These are phyloP conservation scores for Ustilago hordei DNA, from an alignment of 1,284 basidiomycete species.

Conservation along the genomic window DNA sequence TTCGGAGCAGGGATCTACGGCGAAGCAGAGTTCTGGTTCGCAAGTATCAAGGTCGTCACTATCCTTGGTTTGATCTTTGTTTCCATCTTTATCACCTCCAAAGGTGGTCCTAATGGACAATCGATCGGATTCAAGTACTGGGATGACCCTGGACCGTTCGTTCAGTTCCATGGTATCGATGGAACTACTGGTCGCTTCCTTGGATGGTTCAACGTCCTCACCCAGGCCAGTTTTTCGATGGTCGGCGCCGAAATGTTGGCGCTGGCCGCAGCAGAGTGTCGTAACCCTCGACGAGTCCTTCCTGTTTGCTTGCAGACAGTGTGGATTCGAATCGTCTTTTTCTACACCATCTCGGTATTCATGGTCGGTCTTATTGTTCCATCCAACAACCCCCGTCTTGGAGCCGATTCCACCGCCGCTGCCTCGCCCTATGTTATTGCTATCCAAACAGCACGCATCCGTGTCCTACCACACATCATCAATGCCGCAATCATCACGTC, in stretches of 20 bases:
- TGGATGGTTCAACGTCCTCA: slow-evolving; percentile 67
- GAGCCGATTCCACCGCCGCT: slow-evolving; percentile 28
- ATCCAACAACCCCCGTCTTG: slow-evolving; percentile 49
- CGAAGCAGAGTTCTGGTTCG: slow-evolving; percentile 71
- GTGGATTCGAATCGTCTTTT: slow-evolving; percentile 56
- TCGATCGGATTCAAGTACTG: slow-evolving; percentile 54
- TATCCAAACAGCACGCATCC: slow-evolving; percentile 59
- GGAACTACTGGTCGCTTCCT: slow-evolving; percentile 72
- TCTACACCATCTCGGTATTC: slow-evolving; percentile 71
- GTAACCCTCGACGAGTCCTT: slow-evolving; percentile 69
- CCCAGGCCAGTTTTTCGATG: slow-evolving; percentile 82
- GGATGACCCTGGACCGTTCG: slow-evolving; percentile 71
- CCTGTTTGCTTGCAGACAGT: slow-evolving; percentile 52
- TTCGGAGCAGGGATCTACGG: slow-evolving; percentile 72
- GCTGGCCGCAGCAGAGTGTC: slow-evolving; percentile 78
- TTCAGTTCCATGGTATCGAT: slow-evolving; percentile 64
- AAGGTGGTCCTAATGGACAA: slow-evolving; percentile 30
- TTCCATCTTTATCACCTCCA: slow-evolving; percentile 47
- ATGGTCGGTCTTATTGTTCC: slow-evolving; percentile 53
- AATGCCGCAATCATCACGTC: slow-evolving; percentile 83
- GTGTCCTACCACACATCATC: slow-evolving; percentile 73
- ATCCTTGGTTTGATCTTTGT: slow-evolving; percentile 63
- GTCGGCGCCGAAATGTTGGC: slow-evolving; percentile 87
- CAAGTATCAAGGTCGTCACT: slow-evolving; percentile 62
- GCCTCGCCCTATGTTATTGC: slow-evolving; percentile 67